Base-by-base conservation (phyloP, 2,329 filamentous ascomycete genomes). In the Rhytidhysteron rufulum region DNA sequence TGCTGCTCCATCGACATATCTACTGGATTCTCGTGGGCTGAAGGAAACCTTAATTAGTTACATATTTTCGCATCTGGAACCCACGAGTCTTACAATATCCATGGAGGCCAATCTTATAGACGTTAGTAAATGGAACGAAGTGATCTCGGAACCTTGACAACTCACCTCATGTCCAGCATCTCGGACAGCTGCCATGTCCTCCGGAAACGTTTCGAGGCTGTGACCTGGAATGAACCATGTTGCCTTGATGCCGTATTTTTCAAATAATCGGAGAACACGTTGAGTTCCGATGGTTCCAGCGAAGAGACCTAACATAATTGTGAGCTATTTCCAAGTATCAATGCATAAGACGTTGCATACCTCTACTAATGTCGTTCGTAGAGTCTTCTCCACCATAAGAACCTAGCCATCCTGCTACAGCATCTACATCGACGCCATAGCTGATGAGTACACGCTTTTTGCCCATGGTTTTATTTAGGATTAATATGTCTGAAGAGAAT, bases 1-100 rank as follows among this genome's bases (percentile, higher is more conserved):
- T 90, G 85, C 65, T 90, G 86, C 56, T 88, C 84, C 2, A 85
- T 59, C 0, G 75, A 84, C 83, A 88, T 86, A 41, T 82, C 77
- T 0, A 71, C 72, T 0, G 85, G 83, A 51, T 88, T 88, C 57
- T 88, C 85, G 53, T 88, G 84, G 0, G 76, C n/a, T n/a, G n/a
- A n/a, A n/a, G n/a, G n/a, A n/a, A n/a, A n/a, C n/a, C n/a, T n/a
- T n/a, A n/a, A n/a, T n/a, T n/a, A n/a, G n/a, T n/a, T n/a, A n/a
- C n/a, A n/a, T n/a, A n/a, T n/a, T n/a, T n/a, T n/a, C n/a, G n/a
- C n/a, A n/a, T n/a, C n/a, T n/a, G n/a, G n/a, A n/a, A n/a, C n/a
- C n/a, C n/a, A n/a, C n/a, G n/a, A n/a, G n/a, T n/a, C n/a, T n/a
- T n/a, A n/a, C n/a, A 80, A 64, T 88, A 88, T 4, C 69, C 85